Percentiles rank a stretch among this genome's conserved stretches.
phyloP scores from a whole-genome alignment of 2,329 filamentous ascomycete genomes.

The Boeremia exigua region DNA sequence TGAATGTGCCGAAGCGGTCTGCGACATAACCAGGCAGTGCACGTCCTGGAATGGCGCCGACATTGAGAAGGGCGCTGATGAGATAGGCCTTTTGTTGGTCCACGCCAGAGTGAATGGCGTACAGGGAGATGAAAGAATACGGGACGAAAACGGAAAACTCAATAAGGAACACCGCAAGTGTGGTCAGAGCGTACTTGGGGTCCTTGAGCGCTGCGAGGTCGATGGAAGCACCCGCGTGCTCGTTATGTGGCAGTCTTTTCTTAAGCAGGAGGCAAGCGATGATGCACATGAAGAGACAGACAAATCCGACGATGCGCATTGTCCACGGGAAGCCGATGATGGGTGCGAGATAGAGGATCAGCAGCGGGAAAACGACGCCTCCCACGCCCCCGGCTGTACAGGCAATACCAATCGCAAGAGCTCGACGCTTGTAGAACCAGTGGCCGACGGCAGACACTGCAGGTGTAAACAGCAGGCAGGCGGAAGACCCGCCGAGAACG shows the following conservation, averaged over 20 bases:
- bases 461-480: slow-evolving; percentile 48
- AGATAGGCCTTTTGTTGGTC: slow-evolving; percentile 21
- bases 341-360: slow-evolving; percentile 61
- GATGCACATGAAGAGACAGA: slow-evolving; percentile 52
- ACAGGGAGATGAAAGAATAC: slow-evolving; percentile 57
- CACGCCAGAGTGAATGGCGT: slow-evolving; percentile 51
- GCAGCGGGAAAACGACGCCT: slow-evolving; percentile 60
- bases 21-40: slow-evolving; percentile 60
- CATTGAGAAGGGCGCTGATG: slow-evolving; percentile 60
- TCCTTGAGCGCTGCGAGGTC: slow-evolving; percentile 44
- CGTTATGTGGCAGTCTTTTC: slow-evolving; percentile 54
- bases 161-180: slow-evolving; percentile 48
- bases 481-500: slow-evolving; percentile 51
- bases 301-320: slow-evolving; percentile 66
- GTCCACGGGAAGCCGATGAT: slow-evolving; percentile 67
- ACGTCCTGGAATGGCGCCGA: slow-evolving; percentile 55
- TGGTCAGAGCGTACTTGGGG: slow-evolving; percentile 25
- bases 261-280: slow-evolving; percentile 50
- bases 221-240: slow-evolving; percentile 39
- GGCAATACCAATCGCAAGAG: slow-evolving; percentile 50
- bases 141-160: slow-evolving; percentile 69
- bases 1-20: slow-evolving; percentile 61
- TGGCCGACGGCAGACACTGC: slow-evolving; percentile 48
- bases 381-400: slow-evolving; percentile 48
- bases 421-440: slow-evolving; percentile 51